Evolutionary conservation across 1,139 yeast genomes (phyloP).

Genomic region (Taphrina communis): DNA sequence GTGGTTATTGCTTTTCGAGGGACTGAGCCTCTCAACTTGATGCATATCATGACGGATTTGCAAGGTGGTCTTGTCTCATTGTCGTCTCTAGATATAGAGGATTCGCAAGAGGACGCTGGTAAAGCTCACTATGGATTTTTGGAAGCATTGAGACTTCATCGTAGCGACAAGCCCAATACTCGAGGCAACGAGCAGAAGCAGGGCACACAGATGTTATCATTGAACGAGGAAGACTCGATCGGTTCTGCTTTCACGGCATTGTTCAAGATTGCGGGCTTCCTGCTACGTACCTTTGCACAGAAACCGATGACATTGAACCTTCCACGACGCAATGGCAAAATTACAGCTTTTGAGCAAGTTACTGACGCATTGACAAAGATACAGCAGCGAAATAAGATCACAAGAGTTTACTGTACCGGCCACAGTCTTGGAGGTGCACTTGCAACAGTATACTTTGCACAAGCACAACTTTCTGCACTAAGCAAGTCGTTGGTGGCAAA

Average conservation of each 20-base stretch:
- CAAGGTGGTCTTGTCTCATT: constrained; percentile 34
- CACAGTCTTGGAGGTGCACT: constrained; percentile 39
- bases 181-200: background rate
- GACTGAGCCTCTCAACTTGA: constrained; percentile 37
- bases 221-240: constrained; percentile 24
- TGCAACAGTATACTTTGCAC: constrained; percentile 38
- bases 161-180: constrained; percentile 9
- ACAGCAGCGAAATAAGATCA: background rate
- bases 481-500: constrained; percentile 5
- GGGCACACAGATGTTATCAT: constrained; percentile 10
- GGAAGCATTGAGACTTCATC: constrained; percentile 34
- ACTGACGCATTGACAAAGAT: background rate
- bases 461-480: constrained; percentile 24
- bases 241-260: constrained; percentile 29
- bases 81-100: constrained; percentile 17
- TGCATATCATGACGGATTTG: constrained; percentile 39
- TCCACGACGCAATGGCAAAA: constrained; percentile 31
- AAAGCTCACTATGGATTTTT: constrained; percentile 40
- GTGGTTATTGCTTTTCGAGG: constrained; percentile 38
- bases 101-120: constrained; percentile 21
- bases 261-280: constrained; percentile 21
- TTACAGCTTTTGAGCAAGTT: constrained; percentile 39
- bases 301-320: constrained; percentile 31
- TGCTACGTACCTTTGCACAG: constrained; percentile 18
- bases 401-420: constrained; percentile 29